Percentiles rank a stretch among this genome's conserved stretches.
Evolutionary conservation across 495 filamentous ascomycete species (phyloP).

Genomic region (Clavariopsis aquatica): DNA sequence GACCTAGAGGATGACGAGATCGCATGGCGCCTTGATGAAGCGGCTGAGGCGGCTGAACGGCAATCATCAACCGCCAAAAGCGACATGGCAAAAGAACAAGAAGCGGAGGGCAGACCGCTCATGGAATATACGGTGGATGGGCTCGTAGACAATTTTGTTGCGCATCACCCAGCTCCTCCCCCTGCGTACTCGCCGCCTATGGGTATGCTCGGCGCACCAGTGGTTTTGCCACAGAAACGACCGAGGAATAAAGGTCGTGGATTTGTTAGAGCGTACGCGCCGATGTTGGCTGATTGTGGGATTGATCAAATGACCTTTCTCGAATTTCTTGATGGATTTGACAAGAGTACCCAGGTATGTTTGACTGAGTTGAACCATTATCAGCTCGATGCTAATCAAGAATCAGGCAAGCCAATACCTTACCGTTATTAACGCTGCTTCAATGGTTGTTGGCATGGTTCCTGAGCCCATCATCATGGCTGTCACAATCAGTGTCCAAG

Average conservation of each 20-base stretch:
- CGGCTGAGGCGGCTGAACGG: conserved; percentile 49
- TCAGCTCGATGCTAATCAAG: neutral
- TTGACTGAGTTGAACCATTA: too few relatives aligned
- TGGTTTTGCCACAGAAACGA: conserved; percentile 55
- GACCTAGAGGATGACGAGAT: conserved; percentile 45
- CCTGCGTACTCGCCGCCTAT: conserved; percentile 5
- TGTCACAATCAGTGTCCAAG: conserved; percentile 51
- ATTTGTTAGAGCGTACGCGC: conserved; percentile 57
- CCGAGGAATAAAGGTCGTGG: conserved; percentile 49
- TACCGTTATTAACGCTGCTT: conserved; percentile 27
- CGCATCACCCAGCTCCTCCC: conserved; percentile 1
- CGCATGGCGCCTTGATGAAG: conserved; percentile 57
- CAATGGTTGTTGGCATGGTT: conserved; percentile 37
- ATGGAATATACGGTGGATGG: conserved; percentile 2
- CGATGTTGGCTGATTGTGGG: conserved; percentile 51
- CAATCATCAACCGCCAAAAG: neutral
- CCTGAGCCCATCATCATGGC: conserved; percentile 51
- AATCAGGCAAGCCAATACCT: conserved; percentile 34
- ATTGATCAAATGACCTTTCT: conserved; percentile 57
- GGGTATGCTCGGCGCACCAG: conserved; percentile 45
- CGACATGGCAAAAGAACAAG: too few relatives aligned
- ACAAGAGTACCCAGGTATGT: conserved; percentile 44
- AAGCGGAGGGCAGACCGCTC: neutral
- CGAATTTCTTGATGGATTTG: conserved; percentile 53
- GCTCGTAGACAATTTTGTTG: conserved; percentile 4